These are phyloP conservation scores for Geotrichum phurueaensis DNA, from an alignment of 1,139 yeast genomes.

Conservation along the genomic window DNA sequence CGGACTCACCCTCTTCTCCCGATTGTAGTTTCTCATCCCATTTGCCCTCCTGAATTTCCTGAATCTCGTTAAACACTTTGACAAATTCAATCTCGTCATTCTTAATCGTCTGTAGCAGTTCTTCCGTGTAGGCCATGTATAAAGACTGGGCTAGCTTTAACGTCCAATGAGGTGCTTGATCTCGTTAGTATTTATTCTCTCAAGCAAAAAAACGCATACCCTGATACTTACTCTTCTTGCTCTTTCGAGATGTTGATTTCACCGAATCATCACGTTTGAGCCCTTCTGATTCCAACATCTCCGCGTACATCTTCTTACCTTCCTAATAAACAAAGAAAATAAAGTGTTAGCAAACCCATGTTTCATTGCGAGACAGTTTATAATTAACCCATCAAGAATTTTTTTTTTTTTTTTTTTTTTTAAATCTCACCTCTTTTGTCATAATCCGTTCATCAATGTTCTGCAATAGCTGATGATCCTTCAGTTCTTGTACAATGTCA, in stretches of 20 bases:
- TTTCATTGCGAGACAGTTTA: no score
- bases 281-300: constrained; percentile 27
- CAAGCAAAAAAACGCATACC: not conserved
- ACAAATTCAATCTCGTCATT: constrained; percentile 29
- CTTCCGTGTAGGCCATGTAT: constrained; percentile 30
- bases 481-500: constrained; percentile 28
- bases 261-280: constrained; percentile 21
- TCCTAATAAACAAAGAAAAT: constrained; percentile 15
- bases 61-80: constrained; percentile 21
- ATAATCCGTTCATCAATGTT: constrained; percentile 18
- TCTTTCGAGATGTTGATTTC: constrained; percentile 5
- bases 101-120: constrained; percentile 25
- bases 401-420: constrained; percentile 3
- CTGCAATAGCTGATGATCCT: constrained; percentile 32
- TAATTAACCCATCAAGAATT: not conserved
- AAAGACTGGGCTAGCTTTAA: constrained; percentile 30
- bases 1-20: not conserved
- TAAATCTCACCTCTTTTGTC: constrained; percentile 13
- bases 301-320: constrained; percentile 27
- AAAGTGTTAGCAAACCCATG: not conserved
- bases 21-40: constrained; percentile 4
- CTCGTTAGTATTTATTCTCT: not conserved
- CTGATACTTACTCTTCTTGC: constrained; percentile 8
- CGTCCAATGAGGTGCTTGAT: constrained; percentile 3
- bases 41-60: constrained; percentile 15